These are phyloP conservation scores for Triglochin maritima DNA, from an alignment of 106 monocot species.

Conservation along the genomic window DNA sequence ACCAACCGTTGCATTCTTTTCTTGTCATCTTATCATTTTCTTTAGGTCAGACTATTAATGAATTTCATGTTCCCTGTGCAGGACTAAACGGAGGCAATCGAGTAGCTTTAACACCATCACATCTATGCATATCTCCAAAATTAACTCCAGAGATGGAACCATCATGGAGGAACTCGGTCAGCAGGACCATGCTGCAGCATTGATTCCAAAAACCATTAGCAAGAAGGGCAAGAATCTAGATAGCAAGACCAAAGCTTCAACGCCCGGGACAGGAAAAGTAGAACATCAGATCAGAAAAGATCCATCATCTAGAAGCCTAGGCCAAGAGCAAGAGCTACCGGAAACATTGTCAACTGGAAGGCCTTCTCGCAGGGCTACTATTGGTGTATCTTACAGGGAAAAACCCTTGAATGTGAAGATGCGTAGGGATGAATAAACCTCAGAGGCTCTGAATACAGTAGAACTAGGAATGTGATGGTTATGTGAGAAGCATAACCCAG, in stretches of 20 bases:
- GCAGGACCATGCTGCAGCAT: too few relatives aligned
- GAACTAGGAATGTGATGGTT: neutral
- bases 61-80: neutral
- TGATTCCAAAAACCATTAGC: too few relatives aligned
- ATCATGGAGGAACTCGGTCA: too few relatives aligned
- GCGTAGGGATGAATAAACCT: constrained; percentile 18
- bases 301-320: neutral
- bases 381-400: constrained; percentile 54
- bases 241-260: too few relatives aligned
- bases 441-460: neutral
- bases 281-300: constrained; percentile 5
- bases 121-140: too few relatives aligned
- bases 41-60: too few relatives aligned
- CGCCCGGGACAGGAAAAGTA: too few relatives aligned
- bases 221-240: too few relatives aligned
- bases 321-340: constrained; percentile 2
- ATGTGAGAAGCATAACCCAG: too few relatives aligned
- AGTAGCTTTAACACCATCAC: neutral
- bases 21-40: too few relatives aligned
- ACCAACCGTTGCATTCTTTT: too few relatives aligned
- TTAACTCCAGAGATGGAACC: too few relatives aligned
- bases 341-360: constrained; percentile 27
- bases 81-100: neutral
- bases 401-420: constrained; percentile 43
- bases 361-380: constrained; percentile 43